Percentiles rank a stretch among this genome's conserved stretches.
Evolutionary conservation across 352 stramenopile species (phyloP).

Genomic region (Achlya hypogyna): DNA sequence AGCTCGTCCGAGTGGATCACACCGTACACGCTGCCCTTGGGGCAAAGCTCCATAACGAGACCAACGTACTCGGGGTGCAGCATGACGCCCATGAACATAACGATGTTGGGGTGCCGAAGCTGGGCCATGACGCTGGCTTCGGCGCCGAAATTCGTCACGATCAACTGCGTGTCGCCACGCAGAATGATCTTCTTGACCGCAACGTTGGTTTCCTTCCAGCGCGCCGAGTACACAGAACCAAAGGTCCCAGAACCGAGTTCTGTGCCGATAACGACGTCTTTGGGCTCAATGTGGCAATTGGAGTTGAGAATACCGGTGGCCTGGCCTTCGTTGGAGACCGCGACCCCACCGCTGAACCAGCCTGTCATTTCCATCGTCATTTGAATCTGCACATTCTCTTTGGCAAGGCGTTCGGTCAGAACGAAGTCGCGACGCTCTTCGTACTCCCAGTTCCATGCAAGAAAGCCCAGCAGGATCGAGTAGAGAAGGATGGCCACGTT

Average conservation of each 20-base stretch:
- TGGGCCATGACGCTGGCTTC: conserved; percentile 79
- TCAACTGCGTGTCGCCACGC: conserved; percentile 66
- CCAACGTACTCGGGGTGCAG: conserved; percentile 79
- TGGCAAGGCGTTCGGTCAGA: conserved; percentile 63
- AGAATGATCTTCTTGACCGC: conserved; percentile 81
- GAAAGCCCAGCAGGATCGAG: conserved; percentile 66
- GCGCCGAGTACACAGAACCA: conserved; percentile 59
- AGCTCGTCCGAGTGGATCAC: conserved; percentile 68
- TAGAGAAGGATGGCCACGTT: conserved; percentile 64
- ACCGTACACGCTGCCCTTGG: conserved; percentile 75
- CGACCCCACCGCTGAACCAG: conserved; percentile 74
- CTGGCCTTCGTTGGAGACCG: conserved; percentile 32
- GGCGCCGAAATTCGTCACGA: conserved; percentile 73
- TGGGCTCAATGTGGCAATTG: conserved; percentile 77
- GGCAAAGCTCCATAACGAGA: conserved; percentile 84
- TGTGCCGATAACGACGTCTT: conserved; percentile 70
- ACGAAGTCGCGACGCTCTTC: conserved; percentile 81
- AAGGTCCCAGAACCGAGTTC: conserved; percentile 72
- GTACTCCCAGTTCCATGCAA: conserved; percentile 85
- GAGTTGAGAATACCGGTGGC: conserved; percentile 53
- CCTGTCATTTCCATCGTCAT: conserved; percentile 86
- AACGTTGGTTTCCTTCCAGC: conserved; percentile 74
- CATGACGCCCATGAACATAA: conserved; percentile 89
- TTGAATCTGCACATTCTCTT: conserved; percentile 81
- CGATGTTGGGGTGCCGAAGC: conserved; percentile 71